These are phyloP conservation scores for Botrytis byssoidea DNA, from an alignment of 2,329 filamentous ascomycete species.

Conservation along the genomic window DNA sequence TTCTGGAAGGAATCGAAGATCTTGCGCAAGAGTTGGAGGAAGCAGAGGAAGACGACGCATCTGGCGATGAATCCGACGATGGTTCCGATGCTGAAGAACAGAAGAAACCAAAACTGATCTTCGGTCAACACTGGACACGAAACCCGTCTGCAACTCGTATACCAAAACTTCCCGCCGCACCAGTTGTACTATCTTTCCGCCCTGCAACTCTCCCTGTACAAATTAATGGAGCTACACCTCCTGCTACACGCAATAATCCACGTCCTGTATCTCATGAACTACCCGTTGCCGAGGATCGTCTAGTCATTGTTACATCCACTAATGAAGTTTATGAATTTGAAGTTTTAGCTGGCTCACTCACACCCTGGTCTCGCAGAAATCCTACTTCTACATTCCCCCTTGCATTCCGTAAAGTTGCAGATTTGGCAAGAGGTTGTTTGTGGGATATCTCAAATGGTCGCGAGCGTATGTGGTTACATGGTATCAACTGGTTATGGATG, in stretches of 20 bases:
- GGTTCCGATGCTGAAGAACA: conserved; percentile 47
- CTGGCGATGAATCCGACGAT: conserved; percentile 41
- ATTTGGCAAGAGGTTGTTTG: conserved; percentile 77
- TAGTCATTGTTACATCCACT: conserved; percentile 61
- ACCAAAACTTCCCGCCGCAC: conserved; percentile 63
- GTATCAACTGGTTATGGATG: conserved; percentile 86
- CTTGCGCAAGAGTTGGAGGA: conserved; percentile 41
- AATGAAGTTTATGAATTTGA: conserved; percentile 77
- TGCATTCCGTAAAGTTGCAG: conserved; percentile 71
- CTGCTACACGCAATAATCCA: conserved; percentile 34
- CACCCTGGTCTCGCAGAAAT: conserved; percentile 84
- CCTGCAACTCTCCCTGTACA: conserved; percentile 41
- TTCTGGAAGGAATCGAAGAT: conserved; percentile 60
- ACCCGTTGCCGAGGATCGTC: conserved; percentile 51
- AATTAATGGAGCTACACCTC: conserved; percentile 45
- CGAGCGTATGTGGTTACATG: conserved; percentile 83
- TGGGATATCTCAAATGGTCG: conserved; percentile 66
- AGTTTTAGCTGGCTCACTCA: conserved; percentile 71
- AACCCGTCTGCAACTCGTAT: conserved; percentile 70
- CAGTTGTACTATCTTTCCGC: conserved; percentile 67
- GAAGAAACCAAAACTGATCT: conserved; percentile 47
- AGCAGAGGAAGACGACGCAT: conserved; percentile 40
- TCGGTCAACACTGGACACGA: conserved; percentile 69
- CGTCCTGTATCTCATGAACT: conserved; percentile 48
- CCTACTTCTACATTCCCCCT: conserved; percentile 70